Evolutionary conservation across 2,329 filamentous ascomycete species (phyloP), one percentile per base, ranked within the genome.

Genomic region (Arthrinium phaeospermum): DNA sequence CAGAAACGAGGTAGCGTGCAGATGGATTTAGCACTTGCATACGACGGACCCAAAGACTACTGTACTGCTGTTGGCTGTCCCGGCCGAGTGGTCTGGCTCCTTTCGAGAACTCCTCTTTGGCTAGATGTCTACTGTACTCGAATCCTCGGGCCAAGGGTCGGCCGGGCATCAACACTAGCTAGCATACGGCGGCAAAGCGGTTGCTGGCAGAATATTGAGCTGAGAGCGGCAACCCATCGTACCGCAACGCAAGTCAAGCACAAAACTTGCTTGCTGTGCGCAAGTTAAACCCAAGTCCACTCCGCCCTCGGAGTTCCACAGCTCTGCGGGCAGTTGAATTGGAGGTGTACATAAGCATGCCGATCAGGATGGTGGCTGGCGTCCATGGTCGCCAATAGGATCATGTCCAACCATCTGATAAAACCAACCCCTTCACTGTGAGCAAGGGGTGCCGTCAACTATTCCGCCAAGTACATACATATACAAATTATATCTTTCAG

Each of bases 301-400:
- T 24, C 57, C 57, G 57, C 8, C 34, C 22, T 64, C 57, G 34
- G 57, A 41, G 57, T 19, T 64, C 57, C 57, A 64, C 57, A 61
- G 30, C 27, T 37, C 34, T 30, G 53, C n/a, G 53, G 30, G 53
- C 16, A 61, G 30, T 22, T 22, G 6, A 37, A 37, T 61, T 37
- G 19, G 30, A 61, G 30, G 6, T 61, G 53, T 61, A 41, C 37
- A 41, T 41, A 19, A 61, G 53, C 30, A 61, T 37, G 53, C 53
- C 53, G 53, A 61, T 61, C 53, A 37, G 53, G 53, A 37, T 16
- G 12, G 13, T 34, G 30, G 30, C 5, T 37, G 16, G 53, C 34
- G 10, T 61, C 6, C 53, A 16, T 34, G 30, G 53, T 34, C 6
- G 27, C 51, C 51, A 22, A 57, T 34, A 61, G 53, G 53, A 22